Percentiles rank a stretch among this genome's conserved stretches.
phyloP scores from a whole-genome alignment of 805 yeast species.

The Clavispora santaluciae region DNA sequence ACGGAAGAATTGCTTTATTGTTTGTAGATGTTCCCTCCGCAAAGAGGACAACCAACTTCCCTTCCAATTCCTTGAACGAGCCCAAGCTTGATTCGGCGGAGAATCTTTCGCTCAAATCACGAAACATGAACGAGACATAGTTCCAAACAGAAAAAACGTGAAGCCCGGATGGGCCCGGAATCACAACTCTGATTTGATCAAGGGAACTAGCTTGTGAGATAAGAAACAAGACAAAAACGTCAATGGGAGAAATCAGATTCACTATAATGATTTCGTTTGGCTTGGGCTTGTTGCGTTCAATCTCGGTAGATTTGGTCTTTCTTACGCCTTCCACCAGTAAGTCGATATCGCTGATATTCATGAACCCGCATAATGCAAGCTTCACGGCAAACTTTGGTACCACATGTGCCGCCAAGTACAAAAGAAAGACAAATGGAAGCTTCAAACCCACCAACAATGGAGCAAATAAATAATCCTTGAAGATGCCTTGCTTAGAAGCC shows the following conservation, averaged over 20 bases:
- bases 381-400: constrained; percentile 14
- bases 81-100: constrained; percentile 9
- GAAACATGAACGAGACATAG: constrained; percentile 24
- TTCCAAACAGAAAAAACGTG: constrained; percentile 21
- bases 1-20: constrained; percentile 68
- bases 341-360: constrained; percentile 36
- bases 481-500: constrained; percentile 18
- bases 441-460: constrained; percentile 19
- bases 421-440: constrained; percentile 23
- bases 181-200: constrained; percentile 25
- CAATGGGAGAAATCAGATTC: constrained; percentile 59
- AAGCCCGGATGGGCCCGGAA: constrained; percentile 38
- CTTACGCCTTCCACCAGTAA: constrained; percentile 48
- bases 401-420: constrained; percentile 16
- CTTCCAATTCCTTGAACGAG: constrained; percentile 22
- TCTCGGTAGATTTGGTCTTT: constrained; percentile 32
- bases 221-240: constrained; percentile 37
- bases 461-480: constrained; percentile 8
- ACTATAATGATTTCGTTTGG: constrained; percentile 48
- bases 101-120: constrained; percentile 1
- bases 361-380: constrained; percentile 18
- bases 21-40: constrained; percentile 86
- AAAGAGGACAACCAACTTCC: constrained; percentile 52
- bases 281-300: constrained; percentile 30
- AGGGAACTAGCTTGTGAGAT: constrained; percentile 21